Percentiles rank a stretch among this genome's conserved stretches.
These are phyloP conservation scores for Isabelozyma pseudorhagii DNA, from an alignment of 805 yeast species.

Conservation along the genomic window DNA sequence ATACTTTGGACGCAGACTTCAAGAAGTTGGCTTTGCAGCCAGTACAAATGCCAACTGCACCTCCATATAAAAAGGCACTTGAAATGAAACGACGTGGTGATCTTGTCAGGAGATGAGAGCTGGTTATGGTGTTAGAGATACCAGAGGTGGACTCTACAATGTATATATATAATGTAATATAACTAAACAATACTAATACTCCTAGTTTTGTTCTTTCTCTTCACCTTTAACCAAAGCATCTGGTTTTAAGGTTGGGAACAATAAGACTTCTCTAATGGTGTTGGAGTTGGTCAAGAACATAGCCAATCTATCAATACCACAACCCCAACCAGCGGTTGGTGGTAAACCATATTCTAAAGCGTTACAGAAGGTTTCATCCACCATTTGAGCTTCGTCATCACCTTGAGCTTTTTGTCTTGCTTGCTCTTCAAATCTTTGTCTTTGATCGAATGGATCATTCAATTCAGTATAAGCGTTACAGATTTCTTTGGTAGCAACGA, in stretches of 20 bases:
- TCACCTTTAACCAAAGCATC: conserved; percentile 51
- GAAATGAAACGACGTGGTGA: conserved; percentile 79
- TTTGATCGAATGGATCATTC: conserved; percentile 98
- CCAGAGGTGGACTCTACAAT: neutral
- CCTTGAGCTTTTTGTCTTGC: conserved; percentile 98
- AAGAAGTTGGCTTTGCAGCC: conserved; percentile 68
- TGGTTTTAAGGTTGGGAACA: conserved; percentile 99
- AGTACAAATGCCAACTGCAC: conserved; percentile 93
- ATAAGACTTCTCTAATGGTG: conserved; percentile 94
- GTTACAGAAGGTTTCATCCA: conserved; percentile 95
- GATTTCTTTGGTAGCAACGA: conserved; percentile 97
- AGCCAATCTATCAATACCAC: conserved; percentile 97
- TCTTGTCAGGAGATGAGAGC: conserved; percentile 12
- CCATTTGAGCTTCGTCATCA: conserved; percentile 96
- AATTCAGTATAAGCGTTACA: conserved; percentile 98
- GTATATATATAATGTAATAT: neutral
- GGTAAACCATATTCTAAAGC: conserved; percentile 98
- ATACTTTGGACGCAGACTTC: conserved; percentile 46
- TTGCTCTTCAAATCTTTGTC: conserved; percentile 96
- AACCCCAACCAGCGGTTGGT: conserved; percentile 99
- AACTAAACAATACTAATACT: neutral
- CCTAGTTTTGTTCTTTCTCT: conserved; percentile 17
- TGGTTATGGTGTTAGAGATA: neutral
- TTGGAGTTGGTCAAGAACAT: conserved; percentile 97
- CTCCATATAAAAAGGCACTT: conserved; percentile 91